A percentile compares a stretch with the other conserved stretches of the same genome.
Conservation (phyloP, 306 rosid genomes). For the Phaseolus lunatus region DNA sequence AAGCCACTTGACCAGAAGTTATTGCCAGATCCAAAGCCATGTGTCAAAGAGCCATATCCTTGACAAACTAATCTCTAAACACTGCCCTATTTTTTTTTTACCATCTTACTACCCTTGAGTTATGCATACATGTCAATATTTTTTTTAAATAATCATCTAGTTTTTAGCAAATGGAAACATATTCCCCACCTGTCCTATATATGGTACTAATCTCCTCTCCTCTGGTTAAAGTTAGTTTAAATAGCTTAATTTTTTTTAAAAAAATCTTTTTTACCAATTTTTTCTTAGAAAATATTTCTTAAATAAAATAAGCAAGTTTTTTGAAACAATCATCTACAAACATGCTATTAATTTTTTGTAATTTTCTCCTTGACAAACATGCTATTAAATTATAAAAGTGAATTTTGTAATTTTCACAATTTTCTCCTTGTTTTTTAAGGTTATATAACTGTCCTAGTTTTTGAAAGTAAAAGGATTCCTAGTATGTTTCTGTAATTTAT, state of each 20-base stretch:
- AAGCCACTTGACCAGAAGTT: constrained; percentile 68
- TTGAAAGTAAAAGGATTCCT: too few relatives aligned
- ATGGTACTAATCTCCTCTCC: not conserved
- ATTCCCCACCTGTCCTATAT: not conserved
- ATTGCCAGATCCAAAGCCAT: constrained; percentile 63
- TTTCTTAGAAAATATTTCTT: too few relatives aligned
- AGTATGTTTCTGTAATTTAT: too few relatives aligned
- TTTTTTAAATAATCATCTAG: constrained; percentile 15
- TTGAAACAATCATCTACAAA: too few relatives aligned
- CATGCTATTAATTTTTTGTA: too few relatives aligned
- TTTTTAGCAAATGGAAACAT: not conserved
- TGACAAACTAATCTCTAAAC: constrained; percentile 30
- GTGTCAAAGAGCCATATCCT: constrained; percentile 64
- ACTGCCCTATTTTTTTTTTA: not conserved
- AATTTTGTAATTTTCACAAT: too few relatives aligned
- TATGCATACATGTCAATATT: constrained; percentile 37
- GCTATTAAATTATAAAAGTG: too few relatives aligned
- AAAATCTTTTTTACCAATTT: not conserved
- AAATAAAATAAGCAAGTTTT: too few relatives aligned
- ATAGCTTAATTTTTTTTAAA: not conserved
- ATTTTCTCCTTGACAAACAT: too few relatives aligned
- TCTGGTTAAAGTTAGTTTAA: not conserved
- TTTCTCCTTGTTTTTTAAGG: too few relatives aligned
- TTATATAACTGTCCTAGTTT: too few relatives aligned
- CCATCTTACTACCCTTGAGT: constrained; percentile 32